Conservation (phyloP, 2,329 filamentous ascomycete genomes). For the Colletotrichum eleusines region DNA sequence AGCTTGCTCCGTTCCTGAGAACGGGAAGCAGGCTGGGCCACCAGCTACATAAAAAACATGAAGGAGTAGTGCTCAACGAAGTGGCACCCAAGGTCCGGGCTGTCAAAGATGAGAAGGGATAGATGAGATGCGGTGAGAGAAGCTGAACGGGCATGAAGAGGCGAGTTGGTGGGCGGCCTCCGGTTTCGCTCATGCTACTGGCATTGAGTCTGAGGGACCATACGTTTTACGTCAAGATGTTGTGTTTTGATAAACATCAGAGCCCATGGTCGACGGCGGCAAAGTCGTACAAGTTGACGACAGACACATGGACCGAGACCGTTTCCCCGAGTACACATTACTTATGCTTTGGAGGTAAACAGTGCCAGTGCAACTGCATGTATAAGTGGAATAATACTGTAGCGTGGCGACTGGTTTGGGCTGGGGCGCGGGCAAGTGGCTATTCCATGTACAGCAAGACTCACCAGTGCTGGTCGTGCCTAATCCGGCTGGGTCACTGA, state of each 20-base stretch:
- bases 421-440: conserved; percentile 10
- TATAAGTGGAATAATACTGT: conserved; percentile 1
- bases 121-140: conserved; percentile 4
- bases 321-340: neutral
- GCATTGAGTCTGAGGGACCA: neutral
- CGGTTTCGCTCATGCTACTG: neutral
- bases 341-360: neutral
- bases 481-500: neutral
- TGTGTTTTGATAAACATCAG: neutral
- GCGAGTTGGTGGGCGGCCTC: conserved; percentile 6
- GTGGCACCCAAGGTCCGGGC: neutral
- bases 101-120: neutral
- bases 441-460: conserved; percentile 12
- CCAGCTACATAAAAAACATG: neutral
- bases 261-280: neutral
- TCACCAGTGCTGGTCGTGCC: neutral
- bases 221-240: neutral
- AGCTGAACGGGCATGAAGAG: neutral
- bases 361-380: neutral
- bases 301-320: neutral
- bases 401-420: neutral
- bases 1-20: neutral
- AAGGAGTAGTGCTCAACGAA: neutral
- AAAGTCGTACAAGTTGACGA: neutral
- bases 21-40: neutral